These are phyloP conservation scores for Eucalyptus albens DNA, from an alignment of 345 rosid genomes.

Conservation along the genomic window DNA sequence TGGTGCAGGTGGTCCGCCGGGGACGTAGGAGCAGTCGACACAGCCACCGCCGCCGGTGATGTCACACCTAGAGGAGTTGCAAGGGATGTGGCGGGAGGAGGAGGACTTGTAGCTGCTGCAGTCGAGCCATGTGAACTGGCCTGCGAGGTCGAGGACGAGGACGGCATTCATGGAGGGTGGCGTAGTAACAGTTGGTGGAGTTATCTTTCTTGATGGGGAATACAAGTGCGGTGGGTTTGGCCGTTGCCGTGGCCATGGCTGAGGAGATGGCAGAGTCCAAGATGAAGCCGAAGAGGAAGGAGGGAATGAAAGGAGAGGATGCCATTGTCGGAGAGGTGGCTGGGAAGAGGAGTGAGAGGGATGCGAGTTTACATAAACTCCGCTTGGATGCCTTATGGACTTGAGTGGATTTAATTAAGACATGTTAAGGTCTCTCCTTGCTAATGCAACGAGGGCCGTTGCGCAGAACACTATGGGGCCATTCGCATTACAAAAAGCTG, in stretches of 20 bases:
- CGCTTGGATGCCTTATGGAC: not conserved
- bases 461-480: too few relatives aligned
- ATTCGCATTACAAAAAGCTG: too few relatives aligned
- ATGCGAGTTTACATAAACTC: not conserved
- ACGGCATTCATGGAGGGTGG: not conserved
- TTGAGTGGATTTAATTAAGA: too few relatives aligned
- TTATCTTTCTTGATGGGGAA: not conserved
- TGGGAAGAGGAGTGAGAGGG: not conserved
- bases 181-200: not conserved
- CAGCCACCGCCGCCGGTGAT: not conserved
- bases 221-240: not conserved
- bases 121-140: slow-evolving; percentile 19
- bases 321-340: not conserved
- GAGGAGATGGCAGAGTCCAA: not conserved
- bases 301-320: not conserved
- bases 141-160: slow-evolving; percentile 24
- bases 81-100: slow-evolving; percentile 9
- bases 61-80: slow-evolving; percentile 14
- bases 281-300: not conserved
- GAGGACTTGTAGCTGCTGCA: slow-evolving; percentile 23
- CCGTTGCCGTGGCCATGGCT: not conserved
- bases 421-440: too few relatives aligned
- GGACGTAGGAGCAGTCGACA: not conserved
- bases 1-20: slow-evolving; percentile 15
- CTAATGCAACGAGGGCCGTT: too few relatives aligned